Conservation (phyloP, 2,329 filamentous ascomycete species). For the Claviceps spartinae region DNA sequence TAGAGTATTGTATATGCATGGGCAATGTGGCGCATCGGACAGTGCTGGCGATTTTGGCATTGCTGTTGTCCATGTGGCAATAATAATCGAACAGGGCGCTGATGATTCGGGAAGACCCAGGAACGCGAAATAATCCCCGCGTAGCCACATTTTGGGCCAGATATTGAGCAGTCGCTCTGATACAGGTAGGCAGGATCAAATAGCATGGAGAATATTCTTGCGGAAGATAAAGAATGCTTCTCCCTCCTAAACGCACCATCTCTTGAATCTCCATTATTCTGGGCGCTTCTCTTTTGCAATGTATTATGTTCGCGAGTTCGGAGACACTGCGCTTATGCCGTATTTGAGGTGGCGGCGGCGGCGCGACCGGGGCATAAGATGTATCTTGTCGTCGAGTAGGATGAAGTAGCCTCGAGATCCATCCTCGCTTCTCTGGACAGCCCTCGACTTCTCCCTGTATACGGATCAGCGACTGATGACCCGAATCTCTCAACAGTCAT, state of each 20-base stretch:
- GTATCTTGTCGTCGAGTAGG: conserved; percentile 9
- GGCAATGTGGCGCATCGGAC: conserved; percentile 47
- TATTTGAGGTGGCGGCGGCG: conserved; percentile 7
- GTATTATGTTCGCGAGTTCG: conserved; percentile 36
- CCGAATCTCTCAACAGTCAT: neutral
- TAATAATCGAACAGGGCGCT: conserved; percentile 51
- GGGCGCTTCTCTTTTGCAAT: conserved; percentile 29
- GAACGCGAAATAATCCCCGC: conserved; percentile 49
- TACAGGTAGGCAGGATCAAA: conserved; percentile 48
- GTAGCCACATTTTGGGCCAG: conserved; percentile 42
- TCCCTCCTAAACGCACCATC: conserved; percentile 50
- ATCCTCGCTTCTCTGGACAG: conserved; percentile 20
- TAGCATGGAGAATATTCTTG: conserved; percentile 42
- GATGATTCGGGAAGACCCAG: conserved; percentile 44
- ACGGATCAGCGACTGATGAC: neutral
- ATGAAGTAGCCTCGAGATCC: conserved; percentile 25
- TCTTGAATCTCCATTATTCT: conserved; percentile 39
- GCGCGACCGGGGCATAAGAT: conserved; percentile 2
- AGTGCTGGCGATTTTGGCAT: conserved; percentile 39
- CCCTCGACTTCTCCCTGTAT: conserved; percentile 9
- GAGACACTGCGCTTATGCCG: conserved; percentile 40
- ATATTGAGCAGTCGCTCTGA: conserved; percentile 52
- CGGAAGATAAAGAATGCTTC: conserved; percentile 47
- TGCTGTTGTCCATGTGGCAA: conserved; percentile 32
- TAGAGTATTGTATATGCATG: conserved; percentile 41